Evolutionary conservation across 306 rosid genomes (phyloP).

Genomic region (Abrus pulchellus): DNA sequence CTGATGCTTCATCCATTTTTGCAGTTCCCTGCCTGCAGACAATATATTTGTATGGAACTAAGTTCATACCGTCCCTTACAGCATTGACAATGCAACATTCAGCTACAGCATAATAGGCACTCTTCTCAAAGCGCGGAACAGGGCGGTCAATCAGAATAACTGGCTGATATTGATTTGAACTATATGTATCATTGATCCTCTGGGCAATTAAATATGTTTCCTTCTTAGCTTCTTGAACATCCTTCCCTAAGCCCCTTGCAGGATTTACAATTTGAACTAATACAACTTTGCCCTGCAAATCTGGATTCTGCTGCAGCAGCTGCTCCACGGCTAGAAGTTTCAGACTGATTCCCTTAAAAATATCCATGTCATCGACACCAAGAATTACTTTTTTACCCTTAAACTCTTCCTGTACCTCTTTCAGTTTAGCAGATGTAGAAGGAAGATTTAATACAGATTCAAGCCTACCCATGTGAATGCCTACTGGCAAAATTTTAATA

Average conservation of each 20-base stretch:
- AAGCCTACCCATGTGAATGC: conserved; percentile 88
- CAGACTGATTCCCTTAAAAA: conserved; percentile 85
- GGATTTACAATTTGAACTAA: conserved; percentile 90
- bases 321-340: conserved; percentile 84
- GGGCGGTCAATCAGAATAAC: conserved; percentile 77
- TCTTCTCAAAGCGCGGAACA: conserved; percentile 82
- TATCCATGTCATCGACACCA: conserved; percentile 90
- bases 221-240: conserved; percentile 78
- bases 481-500: conserved; percentile 88
- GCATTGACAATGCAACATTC: conserved; percentile 93
- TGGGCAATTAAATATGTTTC: conserved; percentile 68
- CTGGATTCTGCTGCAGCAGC: conserved; percentile 72
- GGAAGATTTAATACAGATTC: conserved; percentile 75
- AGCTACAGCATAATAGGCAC: conserved; percentile 82
- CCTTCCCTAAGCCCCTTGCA: conserved; percentile 87
- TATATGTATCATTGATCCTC: conserved; percentile 72
- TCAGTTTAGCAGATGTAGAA: conserved; percentile 67
- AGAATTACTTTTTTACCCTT: conserved; percentile 68
- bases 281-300: conserved; percentile 67
- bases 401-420: conserved; percentile 74
- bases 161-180: conserved; percentile 68
- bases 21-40: conserved; percentile 83
- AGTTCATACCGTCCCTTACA: conserved; percentile 89
- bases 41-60: conserved; percentile 86
- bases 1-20: conserved; percentile 62